Evolutionary conservation across 208 protist species (phyloP), one percentile per base, ranked within the genome.

Genomic region (Trypanosoma grayi): DNA sequence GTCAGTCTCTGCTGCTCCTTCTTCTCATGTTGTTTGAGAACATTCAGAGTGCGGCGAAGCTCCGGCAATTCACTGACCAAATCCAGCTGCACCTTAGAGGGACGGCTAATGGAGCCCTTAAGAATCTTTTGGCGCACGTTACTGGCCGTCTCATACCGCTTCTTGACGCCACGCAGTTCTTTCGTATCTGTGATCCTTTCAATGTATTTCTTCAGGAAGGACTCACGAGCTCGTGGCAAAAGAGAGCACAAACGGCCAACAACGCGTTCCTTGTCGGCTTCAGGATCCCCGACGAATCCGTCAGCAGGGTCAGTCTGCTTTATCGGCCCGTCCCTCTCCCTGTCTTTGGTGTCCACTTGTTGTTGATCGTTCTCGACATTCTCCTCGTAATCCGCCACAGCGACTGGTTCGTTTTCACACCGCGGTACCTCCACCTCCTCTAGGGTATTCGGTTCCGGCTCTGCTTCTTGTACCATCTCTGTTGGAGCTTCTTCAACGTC

Each of bases 31-130:
- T 52, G 53, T n/a, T 50, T 57, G 25, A 53, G 48, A n/a, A 48
- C 8, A 24, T 55, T 62, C 28, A 73, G 25, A 2, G 56, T 43
- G 44, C 75, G 74, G 18, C 64, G 63, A 33, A 70, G 40, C 33
- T 62, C 75, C 13, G 65, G 33, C 1, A 81, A 28, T 20, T 39
- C 41, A 31, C 60, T 62, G 5, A 82, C 36, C 37, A 60, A 46
- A 4, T 50, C 45, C n/a, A 75, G 60, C 41, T 81, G 75, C 14
- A 55, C 75, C 51, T 81, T 81, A 8, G 75, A 81, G 7, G 64
- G 69, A 18, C 54, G 56, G 43, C 51, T 62, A 46, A 73, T 27
- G 0, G 50, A 34, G 16, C 73, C 73, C 0, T 66, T 65, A 34
- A 69, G 47, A 44, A 79, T 74, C 31, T 69, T 50, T 36, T 65